Base-by-base conservation (phyloP, 1,284 basidiomycete genomes). In the Ceratobasidium sp. region DNA sequence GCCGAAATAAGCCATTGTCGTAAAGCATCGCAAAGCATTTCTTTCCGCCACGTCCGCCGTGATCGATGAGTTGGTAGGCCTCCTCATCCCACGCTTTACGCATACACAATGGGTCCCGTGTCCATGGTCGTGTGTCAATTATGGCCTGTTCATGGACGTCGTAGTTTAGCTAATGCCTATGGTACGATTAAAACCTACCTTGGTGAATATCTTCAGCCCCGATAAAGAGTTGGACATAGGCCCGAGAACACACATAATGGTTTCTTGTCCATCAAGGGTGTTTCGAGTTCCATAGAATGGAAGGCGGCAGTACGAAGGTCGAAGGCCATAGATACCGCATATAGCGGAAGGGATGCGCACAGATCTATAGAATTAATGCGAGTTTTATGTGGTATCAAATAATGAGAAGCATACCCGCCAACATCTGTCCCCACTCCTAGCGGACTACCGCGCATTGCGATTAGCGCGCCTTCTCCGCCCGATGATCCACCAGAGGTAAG, bases 371-470 rank as follows among this genome's bases (percentile, higher is more conserved):
- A 41, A 36, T 62, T 33, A 27, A 31, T 5, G 22, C 31, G 17
- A 27, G 24, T 22, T 27, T 27, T 19, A 29, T 31, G 9, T 19
- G 54, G 24, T 11, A 11, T 41, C 4, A 4, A 41, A 4, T 41
- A 27, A 17, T 17, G 27, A 56, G 17, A 33, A 5, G n/a, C 80
- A 80, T 89, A 91, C 31, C 94, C 95, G 63, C 91, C 91, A 45
- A 92, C 86, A 79, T 93, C 91, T 2, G 89, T 89, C 14, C 91
- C 90, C 8, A 92, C 86, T 31, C 91, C 91, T 9, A 92, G 79
- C 0, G 87, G 85, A 48, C 87, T 88, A 4, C 90, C 90, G 76
- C 81, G 87, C 86, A 86, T 84, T 84, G 86, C 86, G 7, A 89
- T 80, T 5, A 90, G 82, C 0, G 88, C 87, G 29, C 86, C 84